Conservation (phyloP, 2,329 filamentous ascomycete species). For the Dothistroma septosporum region DNA sequence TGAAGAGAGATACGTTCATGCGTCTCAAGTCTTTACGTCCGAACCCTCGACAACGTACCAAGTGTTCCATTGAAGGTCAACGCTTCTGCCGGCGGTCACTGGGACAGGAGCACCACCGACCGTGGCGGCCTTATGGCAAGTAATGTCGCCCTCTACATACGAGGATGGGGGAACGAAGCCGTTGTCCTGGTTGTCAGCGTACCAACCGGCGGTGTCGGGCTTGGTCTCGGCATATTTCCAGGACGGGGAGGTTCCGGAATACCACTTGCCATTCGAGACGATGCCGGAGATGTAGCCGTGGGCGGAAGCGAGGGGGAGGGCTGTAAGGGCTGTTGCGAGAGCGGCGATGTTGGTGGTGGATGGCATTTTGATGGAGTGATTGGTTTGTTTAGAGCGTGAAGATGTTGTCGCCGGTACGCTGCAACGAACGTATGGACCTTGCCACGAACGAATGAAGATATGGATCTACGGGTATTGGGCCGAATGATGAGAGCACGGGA, state of each 20-base stretch:
- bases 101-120: conserved; percentile 50
- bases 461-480: conserved; percentile 8
- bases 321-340: conserved; percentile 11
- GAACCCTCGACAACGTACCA: conserved; percentile 3
- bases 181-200: conserved; percentile 37
- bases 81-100: conserved; percentile 54
- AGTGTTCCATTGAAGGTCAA: conserved; percentile 48
- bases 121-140: conserved; percentile 51
- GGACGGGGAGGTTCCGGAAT: conserved; percentile 41
- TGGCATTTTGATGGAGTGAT: conserved; percentile 13
- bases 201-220: conserved; percentile 46
- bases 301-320: conserved; percentile 38
- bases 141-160: conserved; percentile 26
- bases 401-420: conserved; percentile 1
- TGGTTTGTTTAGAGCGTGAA: neutral
- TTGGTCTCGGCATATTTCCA: conserved; percentile 55
- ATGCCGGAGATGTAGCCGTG: conserved; percentile 45
- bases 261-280: conserved; percentile 46
- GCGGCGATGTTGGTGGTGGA: conserved; percentile 15
- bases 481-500: conserved; percentile 5
- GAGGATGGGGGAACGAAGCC: conserved; percentile 28
- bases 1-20: too few relatives aligned
- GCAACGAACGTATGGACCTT: conserved; percentile 10
- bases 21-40: too few relatives aligned
- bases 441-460: conserved; percentile 15